These are phyloP conservation scores for Sclerotinia borealis DNA, from an alignment of 2,329 filamentous ascomycete species.

Conservation along the genomic window DNA sequence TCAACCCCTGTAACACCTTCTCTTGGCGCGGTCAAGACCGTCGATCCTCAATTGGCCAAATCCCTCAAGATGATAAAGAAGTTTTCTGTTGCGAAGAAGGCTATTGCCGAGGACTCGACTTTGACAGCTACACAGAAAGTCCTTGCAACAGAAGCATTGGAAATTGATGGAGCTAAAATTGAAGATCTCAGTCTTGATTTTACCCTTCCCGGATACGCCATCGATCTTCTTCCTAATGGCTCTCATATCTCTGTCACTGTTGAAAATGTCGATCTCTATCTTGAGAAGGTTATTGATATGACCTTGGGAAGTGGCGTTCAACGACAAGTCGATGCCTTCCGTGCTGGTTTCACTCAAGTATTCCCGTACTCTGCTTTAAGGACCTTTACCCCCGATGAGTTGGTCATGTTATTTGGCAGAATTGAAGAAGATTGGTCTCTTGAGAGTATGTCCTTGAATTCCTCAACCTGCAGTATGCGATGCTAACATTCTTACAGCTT, in stretches of 20 bases:
- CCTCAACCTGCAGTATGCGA: background rate
- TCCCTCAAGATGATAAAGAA: slow-evolving; percentile 84
- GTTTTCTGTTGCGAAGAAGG: slow-evolving; percentile 76
- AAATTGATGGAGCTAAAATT: slow-evolving; percentile 68
- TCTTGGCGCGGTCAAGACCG: slow-evolving; percentile 79
- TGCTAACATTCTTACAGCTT: slow-evolving; percentile 46
- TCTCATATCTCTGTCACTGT: slow-evolving; percentile 73
- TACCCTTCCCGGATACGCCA: slow-evolving; percentile 83
- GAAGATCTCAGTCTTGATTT: slow-evolving; percentile 92
- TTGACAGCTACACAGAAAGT: slow-evolving; percentile 66
- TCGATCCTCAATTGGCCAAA: slow-evolving; percentile 79
- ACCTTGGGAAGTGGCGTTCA: slow-evolving; percentile 86
- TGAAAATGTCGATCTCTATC: slow-evolving; percentile 82
- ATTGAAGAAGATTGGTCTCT: slow-evolving; percentile 96
- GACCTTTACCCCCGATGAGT: slow-evolving; percentile 90
- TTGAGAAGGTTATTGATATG: slow-evolving; percentile 86
- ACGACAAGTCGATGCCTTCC: slow-evolving; percentile 85
- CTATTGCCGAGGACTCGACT: slow-evolving; percentile 64
- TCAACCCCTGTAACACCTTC: slow-evolving; percentile 66
- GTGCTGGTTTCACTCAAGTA: slow-evolving; percentile 84
- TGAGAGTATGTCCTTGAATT: slow-evolving; percentile 63
- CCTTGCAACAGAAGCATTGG: slow-evolving; percentile 60
- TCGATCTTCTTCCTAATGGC: slow-evolving; percentile 75
- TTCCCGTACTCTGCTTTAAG: slow-evolving; percentile 91
- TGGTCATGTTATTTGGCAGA: slow-evolving; percentile 89